Evolutionary conservation across 306 rosid genomes (phyloP).

Genomic region (Hippophae rhamnoides): DNA sequence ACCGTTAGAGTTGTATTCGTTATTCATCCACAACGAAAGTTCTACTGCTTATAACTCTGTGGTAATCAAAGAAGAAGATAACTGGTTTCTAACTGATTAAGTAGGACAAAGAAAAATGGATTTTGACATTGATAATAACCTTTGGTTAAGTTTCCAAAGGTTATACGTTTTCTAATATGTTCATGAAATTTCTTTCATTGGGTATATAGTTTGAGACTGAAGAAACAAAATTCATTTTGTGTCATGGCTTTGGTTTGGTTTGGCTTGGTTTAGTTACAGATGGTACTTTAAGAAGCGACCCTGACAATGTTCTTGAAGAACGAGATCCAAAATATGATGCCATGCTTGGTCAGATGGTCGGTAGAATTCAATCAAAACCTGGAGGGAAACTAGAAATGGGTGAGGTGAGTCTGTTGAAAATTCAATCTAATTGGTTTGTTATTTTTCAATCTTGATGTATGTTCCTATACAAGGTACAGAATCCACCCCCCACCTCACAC

Average conservation of each 20-base stretch:
- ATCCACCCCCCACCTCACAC: too few relatives aligned
- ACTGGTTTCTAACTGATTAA: too few relatives aligned
- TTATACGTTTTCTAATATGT: background rate
- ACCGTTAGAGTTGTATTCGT: background rate
- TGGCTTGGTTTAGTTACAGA: slow-evolving; percentile 31
- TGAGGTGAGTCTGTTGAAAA: slow-evolving; percentile 54
- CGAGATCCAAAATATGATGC: slow-evolving; percentile 68
- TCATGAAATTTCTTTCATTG: background rate
- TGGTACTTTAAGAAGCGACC: slow-evolving; percentile 27
- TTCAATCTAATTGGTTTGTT: background rate
- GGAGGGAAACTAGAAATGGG: slow-evolving; percentile 92
- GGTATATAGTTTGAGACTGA: slow-evolving; percentile 1
- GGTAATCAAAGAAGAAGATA: too few relatives aligned
- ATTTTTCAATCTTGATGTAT: background rate
- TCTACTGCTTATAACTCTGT: background rate
- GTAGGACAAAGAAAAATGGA: too few relatives aligned
- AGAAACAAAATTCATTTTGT: slow-evolving; percentile 6
- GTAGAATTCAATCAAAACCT: slow-evolving; percentile 70
- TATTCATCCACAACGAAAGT: background rate
- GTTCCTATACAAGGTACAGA: too few relatives aligned
- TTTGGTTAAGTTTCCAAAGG: background rate
- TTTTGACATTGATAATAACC: too few relatives aligned
- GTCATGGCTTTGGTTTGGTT: slow-evolving; percentile 14
- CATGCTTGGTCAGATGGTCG: slow-evolving; percentile 88
- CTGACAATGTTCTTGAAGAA: slow-evolving; percentile 58